Evolutionary conservation across 768 basidiomycete genomes (phyloP), one percentile per base, ranked within the genome.

Genomic region (Hypsizygus marmoreus): DNA sequence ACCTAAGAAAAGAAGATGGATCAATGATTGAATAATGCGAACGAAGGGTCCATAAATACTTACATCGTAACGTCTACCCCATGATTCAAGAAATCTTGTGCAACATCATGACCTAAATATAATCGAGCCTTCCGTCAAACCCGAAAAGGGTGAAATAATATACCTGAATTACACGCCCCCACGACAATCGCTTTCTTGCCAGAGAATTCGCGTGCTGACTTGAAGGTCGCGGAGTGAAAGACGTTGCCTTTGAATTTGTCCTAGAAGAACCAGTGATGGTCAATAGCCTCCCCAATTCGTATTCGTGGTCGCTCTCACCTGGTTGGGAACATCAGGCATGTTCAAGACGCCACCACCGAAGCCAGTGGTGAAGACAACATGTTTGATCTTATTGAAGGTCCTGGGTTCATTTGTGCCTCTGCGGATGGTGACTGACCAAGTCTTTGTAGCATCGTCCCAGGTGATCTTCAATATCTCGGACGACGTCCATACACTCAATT

Each of bases 111-210:
- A 0, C 63, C 71, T 72, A 34, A 13, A 25, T 19, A 8, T 3
- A 34, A n/a, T 25, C 13, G 8, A 4, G 5, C 25, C 32, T 22
- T 29, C 34, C 17, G 20, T 26, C 16, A 9, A 7, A 17, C 24
- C 12, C 2, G 7, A 31, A 4, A 8, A 14, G 4, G 11, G 24
- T 16, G 26, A 25, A 17, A 23, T 9, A 4, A 19, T 41, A 12
- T 55, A 77, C 76, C 76, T 22, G 80, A 81, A 40, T 77, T 84
- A 32, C 81, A 80, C n/a, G 84, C 76, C 11, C 86, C 85, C 2
- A 88, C 68, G n/a, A 88, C 70, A 1, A 86, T 69, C 4, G 77
- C 83, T 53, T 80, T 84, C 68, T 86, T 86, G 6, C 83, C 83
- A 5, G 64, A 47, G 52, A 78, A 75, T 24, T 75, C 76, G 1